Evolutionary conservation across 2,329 filamentous ascomycete species (phyloP).

Genomic region (Pseudofabraea citricarpa): DNA sequence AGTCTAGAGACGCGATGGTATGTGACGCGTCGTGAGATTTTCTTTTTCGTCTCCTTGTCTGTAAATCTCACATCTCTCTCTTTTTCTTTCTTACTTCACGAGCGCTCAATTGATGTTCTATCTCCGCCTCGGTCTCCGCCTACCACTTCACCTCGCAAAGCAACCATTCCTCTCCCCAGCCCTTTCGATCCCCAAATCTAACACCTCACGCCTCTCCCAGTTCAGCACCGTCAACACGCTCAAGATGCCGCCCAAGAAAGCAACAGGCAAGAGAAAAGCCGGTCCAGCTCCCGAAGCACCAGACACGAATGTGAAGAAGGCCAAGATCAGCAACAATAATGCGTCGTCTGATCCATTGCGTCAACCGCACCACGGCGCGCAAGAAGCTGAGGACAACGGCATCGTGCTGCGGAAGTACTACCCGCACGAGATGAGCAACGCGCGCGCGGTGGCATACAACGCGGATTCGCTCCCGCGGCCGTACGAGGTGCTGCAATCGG

Average conservation of each 20-base stretch:
- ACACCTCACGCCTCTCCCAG: too few relatives aligned
- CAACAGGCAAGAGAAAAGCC: conserved; percentile 20
- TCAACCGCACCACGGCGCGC: conserved; percentile 23
- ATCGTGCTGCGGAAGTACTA: conserved; percentile 74
- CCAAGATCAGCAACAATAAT: conserved; percentile 14
- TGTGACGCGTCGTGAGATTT: too few relatives aligned
- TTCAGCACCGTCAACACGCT: neutral
- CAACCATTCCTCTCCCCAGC: neutral
- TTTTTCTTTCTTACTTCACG: too few relatives aligned
- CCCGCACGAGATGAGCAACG: conserved; percentile 79
- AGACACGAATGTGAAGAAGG: conserved; percentile 14
- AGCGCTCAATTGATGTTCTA: too few relatives aligned
- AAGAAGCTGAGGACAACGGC: conserved; percentile 45
- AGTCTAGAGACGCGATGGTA: too few relatives aligned
- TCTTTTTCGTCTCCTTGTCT: neutral
- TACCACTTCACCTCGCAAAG: neutral
- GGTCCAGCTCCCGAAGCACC: conserved; percentile 8
- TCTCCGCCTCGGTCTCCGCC: neutral
- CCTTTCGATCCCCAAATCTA: neutral
- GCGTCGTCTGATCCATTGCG: conserved; percentile 16
- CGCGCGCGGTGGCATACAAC: conserved; percentile 70
- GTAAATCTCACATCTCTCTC: neutral
- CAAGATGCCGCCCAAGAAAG: conserved; percentile 19
- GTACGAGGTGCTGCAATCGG: conserved; percentile 60
- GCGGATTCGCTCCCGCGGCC: conserved; percentile 65